Percentiles rank a stretch among this genome's conserved stretches.
These are phyloP conservation scores for Inosperma sp. DNA, from an alignment of 768 basidiomycete genomes.

Conservation along the genomic window DNA sequence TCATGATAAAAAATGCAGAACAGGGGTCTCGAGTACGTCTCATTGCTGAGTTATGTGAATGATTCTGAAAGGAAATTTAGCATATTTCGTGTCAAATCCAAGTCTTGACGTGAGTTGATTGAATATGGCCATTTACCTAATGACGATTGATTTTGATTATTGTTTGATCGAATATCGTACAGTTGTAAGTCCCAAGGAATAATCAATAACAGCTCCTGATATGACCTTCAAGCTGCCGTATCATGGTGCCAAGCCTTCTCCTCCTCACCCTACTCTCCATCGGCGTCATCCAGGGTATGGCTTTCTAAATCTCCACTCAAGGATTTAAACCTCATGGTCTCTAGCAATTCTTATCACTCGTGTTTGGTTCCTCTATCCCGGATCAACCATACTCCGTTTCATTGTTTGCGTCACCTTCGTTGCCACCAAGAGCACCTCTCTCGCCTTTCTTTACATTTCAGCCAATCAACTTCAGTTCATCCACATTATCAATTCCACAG, in stretches of 20 bases:
- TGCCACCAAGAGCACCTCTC: conserved; percentile 25
- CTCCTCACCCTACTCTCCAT: conserved; percentile 6
- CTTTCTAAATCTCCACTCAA: no score
- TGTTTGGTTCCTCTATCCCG: conserved; percentile 40
- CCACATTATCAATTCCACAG: neutral
- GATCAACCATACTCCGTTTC: conserved; percentile 24
- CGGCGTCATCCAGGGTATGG: conserved; percentile 15
- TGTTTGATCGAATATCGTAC: neutral
- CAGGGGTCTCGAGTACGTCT: neutral
- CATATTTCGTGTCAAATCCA: no score
- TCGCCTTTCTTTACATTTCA: conserved; percentile 25
- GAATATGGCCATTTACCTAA: no score
- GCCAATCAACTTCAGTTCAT: conserved; percentile 1
- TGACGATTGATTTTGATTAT: no score
- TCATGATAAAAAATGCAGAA: neutral
- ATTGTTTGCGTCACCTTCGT: conserved; percentile 29
- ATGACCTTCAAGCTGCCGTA: conserved; percentile 8
- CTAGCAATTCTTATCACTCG: conserved; percentile 37
- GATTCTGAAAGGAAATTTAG: no score
- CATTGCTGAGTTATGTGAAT: neutral
- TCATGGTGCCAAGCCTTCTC: conserved; percentile 7
- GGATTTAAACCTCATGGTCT: no score
- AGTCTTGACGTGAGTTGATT: no score
- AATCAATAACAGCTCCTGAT: neutral
- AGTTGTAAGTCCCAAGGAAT: conserved; percentile 1